Percentiles rank a stretch among this genome's conserved stretches.
These are phyloP conservation scores for Oryza coarctata DNA, from an alignment of 176 grass and related monocot genomes.

Conservation along the genomic window DNA sequence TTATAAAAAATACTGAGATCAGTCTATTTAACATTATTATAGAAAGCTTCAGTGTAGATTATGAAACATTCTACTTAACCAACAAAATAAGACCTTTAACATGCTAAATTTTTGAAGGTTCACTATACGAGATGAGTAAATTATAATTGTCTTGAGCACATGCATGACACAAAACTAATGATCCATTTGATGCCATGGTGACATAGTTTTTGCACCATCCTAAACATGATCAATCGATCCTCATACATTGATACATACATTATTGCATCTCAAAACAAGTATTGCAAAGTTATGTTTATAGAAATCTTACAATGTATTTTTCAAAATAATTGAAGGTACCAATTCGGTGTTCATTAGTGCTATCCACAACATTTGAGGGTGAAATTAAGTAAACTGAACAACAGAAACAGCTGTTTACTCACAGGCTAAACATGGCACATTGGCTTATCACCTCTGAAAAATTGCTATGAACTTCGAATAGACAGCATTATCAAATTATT, in stretches of 20 bases:
- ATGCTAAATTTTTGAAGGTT: too few species aligned
- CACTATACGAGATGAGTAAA: background rate
- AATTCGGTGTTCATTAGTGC: background rate
- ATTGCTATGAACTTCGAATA: background rate
- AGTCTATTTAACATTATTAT: too few species aligned
- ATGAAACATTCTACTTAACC: too few species aligned
- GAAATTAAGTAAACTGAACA: background rate
- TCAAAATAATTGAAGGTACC: background rate
- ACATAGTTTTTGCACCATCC: background rate
- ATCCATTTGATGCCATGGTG: background rate
- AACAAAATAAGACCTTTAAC: too few species aligned
- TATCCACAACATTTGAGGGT: background rate
- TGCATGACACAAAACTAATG: background rate
- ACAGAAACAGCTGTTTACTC: background rate
- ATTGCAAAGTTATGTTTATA: background rate
- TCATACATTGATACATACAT: background rate
- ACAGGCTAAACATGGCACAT: background rate
- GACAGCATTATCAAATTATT: constrained; percentile 16
- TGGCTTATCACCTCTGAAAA: background rate
- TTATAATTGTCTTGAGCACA: background rate
- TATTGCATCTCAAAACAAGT: background rate
- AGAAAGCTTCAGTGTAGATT: too few species aligned
- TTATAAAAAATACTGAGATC: too few species aligned
- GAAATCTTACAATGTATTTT: background rate
- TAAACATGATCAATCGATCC: background rate